phyloP scores from a whole-genome alignment of 495 filamentous ascomycete genomes.

The Xylaria intraflava region DNA sequence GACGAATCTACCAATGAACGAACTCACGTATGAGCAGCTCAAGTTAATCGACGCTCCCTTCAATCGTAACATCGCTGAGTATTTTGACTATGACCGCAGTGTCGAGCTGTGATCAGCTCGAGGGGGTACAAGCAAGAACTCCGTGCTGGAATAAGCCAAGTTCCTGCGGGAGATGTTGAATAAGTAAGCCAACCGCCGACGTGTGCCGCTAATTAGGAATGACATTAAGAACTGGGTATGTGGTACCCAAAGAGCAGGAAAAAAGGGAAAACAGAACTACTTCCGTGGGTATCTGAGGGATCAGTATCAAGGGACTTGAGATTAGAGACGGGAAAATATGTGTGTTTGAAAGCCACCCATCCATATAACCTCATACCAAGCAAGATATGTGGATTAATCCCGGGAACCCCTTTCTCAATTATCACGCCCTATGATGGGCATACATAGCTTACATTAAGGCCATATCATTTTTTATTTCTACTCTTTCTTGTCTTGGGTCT shows the following conservation, averaged over 20 bases:
- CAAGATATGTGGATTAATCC: not conserved
- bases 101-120: conserved; percentile 78
- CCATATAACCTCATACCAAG: not conserved
- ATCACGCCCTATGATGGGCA: too few relatives aligned
- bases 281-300: not conserved
- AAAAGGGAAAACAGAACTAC: not conserved
- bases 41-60: conserved; percentile 70
- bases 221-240: not conserved
- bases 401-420: not conserved
- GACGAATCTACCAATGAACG: conserved; percentile 65
- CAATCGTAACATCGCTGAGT: conserved; percentile 62
- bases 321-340: not conserved
- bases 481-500: conserved; percentile 9
- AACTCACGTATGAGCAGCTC: conserved; percentile 60
- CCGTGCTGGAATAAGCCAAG: conserved; percentile 73
- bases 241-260: not conserved
- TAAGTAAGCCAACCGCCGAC: conserved; percentile 10
- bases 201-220: not conserved
- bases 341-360: not conserved
- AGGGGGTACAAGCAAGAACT: conserved; percentile 72
- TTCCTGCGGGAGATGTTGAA: conserved; percentile 51
- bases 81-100: conserved; percentile 79
- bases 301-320: not conserved
- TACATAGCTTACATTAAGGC: too few relatives aligned
- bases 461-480: not conserved